phyloP scores from a whole-genome alignment of 495 filamentous ascomycete species.

The Apodospora peruviana region DNA sequence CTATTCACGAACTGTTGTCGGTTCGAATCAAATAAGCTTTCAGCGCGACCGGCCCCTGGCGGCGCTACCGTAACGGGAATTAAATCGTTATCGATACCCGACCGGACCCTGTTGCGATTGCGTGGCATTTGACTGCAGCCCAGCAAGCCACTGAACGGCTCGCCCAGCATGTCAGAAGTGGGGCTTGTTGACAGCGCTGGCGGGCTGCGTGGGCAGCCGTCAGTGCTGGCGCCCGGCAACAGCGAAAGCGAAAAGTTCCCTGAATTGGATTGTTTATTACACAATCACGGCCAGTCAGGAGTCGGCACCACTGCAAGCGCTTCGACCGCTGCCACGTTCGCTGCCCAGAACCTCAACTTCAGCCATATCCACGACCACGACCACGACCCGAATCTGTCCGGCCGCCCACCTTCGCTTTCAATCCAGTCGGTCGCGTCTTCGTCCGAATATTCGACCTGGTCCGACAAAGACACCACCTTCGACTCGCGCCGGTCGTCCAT shows the following conservation, averaged over 20 bases:
- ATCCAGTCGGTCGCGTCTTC: constrained; percentile 21
- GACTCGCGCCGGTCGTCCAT: constrained; percentile 25
- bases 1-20: not conserved
- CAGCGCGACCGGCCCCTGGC: not conserved
- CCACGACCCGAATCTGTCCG: not conserved
- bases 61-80: not conserved
- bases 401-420: constrained; percentile 22
- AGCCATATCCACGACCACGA: constrained; percentile 5
- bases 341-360: not conserved
- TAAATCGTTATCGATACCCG: constrained; percentile 1
- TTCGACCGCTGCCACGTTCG: not conserved
- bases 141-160: constrained; percentile 7
- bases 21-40: not conserved
- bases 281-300: constrained; percentile 7
- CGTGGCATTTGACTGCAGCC: constrained; percentile 1
- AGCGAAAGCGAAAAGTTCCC: constrained; percentile 22
- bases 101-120: not conserved
- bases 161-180: constrained; percentile 13
- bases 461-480: constrained; percentile 13
- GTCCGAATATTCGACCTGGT: constrained; percentile 14
- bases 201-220: constrained; percentile 13
- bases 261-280: constrained; percentile 22
- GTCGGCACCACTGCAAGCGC: constrained; percentile 1
- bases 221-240: constrained; percentile 12
- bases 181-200: constrained; percentile 13